phyloP scores from a whole-genome alignment of 345 rosid species.

The Syzygium aromaticum region DNA sequence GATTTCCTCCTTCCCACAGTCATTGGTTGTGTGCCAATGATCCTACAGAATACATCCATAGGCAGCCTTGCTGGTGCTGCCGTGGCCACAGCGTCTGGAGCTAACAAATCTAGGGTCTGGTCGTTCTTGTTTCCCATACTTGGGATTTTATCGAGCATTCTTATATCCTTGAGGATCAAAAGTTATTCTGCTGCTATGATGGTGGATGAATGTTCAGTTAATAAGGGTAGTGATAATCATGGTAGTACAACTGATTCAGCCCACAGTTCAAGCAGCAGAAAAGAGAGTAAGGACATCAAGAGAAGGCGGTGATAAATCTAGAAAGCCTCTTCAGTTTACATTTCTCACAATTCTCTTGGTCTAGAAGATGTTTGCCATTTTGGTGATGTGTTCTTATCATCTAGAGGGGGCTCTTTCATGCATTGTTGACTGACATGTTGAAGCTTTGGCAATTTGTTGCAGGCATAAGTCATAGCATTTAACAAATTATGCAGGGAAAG shows the following conservation, averaged over 20 bases:
- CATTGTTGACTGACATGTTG: background rate
- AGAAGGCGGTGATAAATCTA: background rate
- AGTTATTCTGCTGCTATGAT: constrained; percentile 53
- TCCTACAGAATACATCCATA: constrained; percentile 86
- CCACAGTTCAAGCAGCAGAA: background rate
- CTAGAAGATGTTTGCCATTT: background rate
- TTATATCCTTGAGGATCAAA: constrained; percentile 67
- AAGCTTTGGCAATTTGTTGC: background rate
- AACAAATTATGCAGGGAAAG: background rate
- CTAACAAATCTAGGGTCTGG: constrained; percentile 53
- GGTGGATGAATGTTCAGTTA: constrained; percentile 17
- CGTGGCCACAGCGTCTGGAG: constrained; percentile 60
- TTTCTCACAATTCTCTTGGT: background rate
- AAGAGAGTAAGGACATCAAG: constrained; percentile 7
- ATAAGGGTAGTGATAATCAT: background rate
- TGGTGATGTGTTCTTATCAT: background rate
- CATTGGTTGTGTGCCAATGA: constrained; percentile 84
- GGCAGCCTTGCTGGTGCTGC: constrained; percentile 98
- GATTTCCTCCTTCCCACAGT: constrained; percentile 87
- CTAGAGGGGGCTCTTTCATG: background rate
- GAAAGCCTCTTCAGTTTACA: background rate
- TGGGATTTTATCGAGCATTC: constrained; percentile 71
- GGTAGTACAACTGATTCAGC: constrained; percentile 2
- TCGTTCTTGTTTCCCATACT: constrained; percentile 64
- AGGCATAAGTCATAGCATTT: background rate